Conservation (phyloP, 2,329 filamentous ascomycete species). For the Teratosphaeria nubilosa region DNA sequence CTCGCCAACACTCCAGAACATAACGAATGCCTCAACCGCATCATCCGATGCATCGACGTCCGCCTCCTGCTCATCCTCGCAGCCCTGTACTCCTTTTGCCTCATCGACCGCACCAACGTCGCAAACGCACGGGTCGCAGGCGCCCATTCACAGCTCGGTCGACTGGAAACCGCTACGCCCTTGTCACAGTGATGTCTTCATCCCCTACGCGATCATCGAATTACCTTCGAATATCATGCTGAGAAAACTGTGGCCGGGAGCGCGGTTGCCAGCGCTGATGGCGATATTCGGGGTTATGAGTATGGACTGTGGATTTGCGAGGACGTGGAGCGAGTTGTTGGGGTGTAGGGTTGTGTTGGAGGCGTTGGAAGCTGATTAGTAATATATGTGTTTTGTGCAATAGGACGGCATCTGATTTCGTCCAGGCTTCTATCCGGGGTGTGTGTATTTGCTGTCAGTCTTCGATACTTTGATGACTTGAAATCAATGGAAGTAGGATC, state of each 20-base stretch:
- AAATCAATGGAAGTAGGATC: neutral
- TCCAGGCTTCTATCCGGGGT: neutral
- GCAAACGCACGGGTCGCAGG: too few relatives aligned
- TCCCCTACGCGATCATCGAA: too few relatives aligned
- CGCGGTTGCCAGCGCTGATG: constrained; percentile 28
- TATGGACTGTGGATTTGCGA: constrained; percentile 55
- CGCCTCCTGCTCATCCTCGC: too few relatives aligned
- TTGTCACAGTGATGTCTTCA: neutral
- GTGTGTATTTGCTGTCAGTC: neutral
- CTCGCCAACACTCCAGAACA: too few relatives aligned
- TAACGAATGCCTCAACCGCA: too few relatives aligned
- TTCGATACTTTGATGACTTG: neutral
- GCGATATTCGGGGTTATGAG: constrained; percentile 51
- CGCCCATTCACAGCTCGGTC: too few relatives aligned
- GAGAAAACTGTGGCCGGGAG: constrained; percentile 48
- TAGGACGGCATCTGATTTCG: neutral
- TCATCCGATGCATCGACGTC: too few relatives aligned
- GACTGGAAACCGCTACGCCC: too few relatives aligned
- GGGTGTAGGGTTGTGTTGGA: neutral
- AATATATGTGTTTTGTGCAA: neutral
- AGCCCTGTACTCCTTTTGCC: too few relatives aligned
- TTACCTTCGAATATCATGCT: constrained; percentile 32
- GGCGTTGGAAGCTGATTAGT: neutral
- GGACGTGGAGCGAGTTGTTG: constrained; percentile 32
- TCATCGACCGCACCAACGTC: too few relatives aligned